phyloP scores from a whole-genome alignment of 371 early-diverging fungal genomes.

The Apophysomyces trapeziformis region DNA sequence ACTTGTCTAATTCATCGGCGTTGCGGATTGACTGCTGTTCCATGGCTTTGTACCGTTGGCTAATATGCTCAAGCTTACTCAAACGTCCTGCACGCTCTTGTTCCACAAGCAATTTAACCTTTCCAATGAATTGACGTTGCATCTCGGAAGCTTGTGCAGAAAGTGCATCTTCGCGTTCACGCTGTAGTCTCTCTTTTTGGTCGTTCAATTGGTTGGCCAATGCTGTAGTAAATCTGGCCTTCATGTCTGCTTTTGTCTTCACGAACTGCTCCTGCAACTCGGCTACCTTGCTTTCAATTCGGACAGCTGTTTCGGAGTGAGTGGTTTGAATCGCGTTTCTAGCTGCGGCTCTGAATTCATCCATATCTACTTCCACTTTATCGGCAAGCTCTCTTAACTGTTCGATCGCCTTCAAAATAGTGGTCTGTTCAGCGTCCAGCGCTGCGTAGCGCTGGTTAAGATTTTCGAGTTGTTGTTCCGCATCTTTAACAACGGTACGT shows the following conservation, averaged over 20 bases:
- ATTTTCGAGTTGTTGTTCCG: conserved; percentile 26
- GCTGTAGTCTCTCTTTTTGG: conserved; percentile 42
- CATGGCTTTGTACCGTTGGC: conserved; percentile 72
- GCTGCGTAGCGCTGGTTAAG: conserved; percentile 24
- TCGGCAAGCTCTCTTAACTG: conserved; percentile 25
- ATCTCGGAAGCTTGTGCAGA: conserved; percentile 51
- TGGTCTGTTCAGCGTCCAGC: conserved; percentile 24
- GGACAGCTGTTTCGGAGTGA: conserved; percentile 26
- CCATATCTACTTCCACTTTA: conserved; percentile 21
- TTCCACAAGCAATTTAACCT: conserved; percentile 80
- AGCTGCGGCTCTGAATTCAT: conserved; percentile 24
- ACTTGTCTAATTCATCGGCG: conserved; percentile 54
- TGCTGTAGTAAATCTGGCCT: conserved; percentile 23
- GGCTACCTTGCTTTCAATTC: conserved; percentile 33
- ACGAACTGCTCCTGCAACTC: conserved; percentile 42
- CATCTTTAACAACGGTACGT: conserved; percentile 29
- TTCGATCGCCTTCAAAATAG: conserved; percentile 24
- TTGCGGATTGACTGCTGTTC: conserved; percentile 63
- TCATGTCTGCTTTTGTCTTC: conserved; percentile 26
- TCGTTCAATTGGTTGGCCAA: conserved; percentile 41
- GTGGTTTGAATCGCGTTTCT: conserved; percentile 17
- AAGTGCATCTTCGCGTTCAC: conserved; percentile 46
- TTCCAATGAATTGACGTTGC: conserved; percentile 62
- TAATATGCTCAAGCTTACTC: conserved; percentile 79
- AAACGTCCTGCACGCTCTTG: conserved; percentile 87